Evolutionary conservation across 1,284 basidiomycete genomes (phyloP).

Genomic region (Cystobasidiaceae sp.): DNA sequence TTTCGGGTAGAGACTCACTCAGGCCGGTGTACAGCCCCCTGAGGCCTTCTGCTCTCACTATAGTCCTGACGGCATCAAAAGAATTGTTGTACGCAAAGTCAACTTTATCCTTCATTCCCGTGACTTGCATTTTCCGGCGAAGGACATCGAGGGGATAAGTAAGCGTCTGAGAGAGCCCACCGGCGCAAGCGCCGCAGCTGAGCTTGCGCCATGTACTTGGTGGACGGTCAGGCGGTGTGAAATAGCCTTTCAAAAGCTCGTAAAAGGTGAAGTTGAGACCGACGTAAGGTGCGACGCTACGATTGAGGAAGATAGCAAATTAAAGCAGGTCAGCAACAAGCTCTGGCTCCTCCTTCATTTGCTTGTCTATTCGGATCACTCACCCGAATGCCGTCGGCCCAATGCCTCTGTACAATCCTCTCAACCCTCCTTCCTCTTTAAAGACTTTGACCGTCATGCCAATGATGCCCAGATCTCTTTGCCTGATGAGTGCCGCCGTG

Average conservation of each 20-base stretch:
- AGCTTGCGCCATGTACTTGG: slow-evolving; percentile 45
- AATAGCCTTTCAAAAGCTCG: slow-evolving; percentile 40
- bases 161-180: slow-evolving; percentile 77
- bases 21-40: slow-evolving; percentile 36
- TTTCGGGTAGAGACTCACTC: background rate
- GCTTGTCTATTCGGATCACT: too few species aligned
- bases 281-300: slow-evolving; percentile 38
- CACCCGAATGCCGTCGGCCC: slow-evolving; percentile 43
- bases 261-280: slow-evolving; percentile 40
- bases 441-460: slow-evolving; percentile 47
- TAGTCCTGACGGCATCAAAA: slow-evolving; percentile 31
- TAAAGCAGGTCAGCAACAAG: too few species aligned
- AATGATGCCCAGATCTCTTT: slow-evolving; percentile 44
- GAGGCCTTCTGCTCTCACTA: slow-evolving; percentile 35
- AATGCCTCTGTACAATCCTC: slow-evolving; percentile 47
- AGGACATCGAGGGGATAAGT: slow-evolving; percentile 96
- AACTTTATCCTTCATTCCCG: slow-evolving; percentile 65
- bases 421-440: slow-evolving; percentile 47
- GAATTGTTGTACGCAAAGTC: slow-evolving; percentile 46
- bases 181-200: slow-evolving; percentile 53
- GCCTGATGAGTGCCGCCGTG: slow-evolving; percentile 11
- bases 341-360: too few species aligned
- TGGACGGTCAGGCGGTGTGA: slow-evolving; percentile 30
- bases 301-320: background rate
- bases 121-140: slow-evolving; percentile 90